phyloP scores from a whole-genome alignment of 805 yeast species.

The Teunomyces cretensis region DNA sequence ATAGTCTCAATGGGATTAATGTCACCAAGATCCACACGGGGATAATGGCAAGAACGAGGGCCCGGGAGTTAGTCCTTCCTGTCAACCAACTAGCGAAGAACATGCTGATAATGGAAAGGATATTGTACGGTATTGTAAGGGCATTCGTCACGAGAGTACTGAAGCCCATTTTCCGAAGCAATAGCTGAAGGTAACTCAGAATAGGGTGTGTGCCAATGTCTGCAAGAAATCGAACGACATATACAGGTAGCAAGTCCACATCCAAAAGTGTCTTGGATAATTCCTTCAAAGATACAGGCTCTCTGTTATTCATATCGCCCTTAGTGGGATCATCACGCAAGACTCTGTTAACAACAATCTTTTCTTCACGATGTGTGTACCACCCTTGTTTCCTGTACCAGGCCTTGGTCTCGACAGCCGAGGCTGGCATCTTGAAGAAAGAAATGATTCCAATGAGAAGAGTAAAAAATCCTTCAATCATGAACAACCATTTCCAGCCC shows the following conservation, averaged over 20 bases:
- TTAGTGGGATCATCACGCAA: constrained; percentile 61
- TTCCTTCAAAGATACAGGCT: constrained; percentile 44
- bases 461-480: constrained; percentile 63
- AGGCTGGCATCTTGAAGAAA: constrained; percentile 34
- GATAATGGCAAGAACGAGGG: constrained; percentile 19
- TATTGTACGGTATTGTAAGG: constrained; percentile 50
- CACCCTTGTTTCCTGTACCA: constrained; percentile 51
- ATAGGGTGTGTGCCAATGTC: constrained; percentile 11
- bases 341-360: constrained; percentile 56
- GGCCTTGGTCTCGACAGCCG: constrained; percentile 45
- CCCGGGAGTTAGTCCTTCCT: constrained; percentile 20
- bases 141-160: constrained; percentile 51
- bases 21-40: constrained; percentile 28
- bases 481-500: constrained; percentile 68
- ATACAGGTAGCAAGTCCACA: constrained; percentile 12
- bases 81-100: constrained; percentile 19
- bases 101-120: constrained; percentile 23
- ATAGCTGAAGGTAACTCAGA: constrained; percentile 10
- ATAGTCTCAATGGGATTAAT: constrained; percentile 36
- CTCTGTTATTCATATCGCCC: constrained; percentile 65
- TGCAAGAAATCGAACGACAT: constrained; percentile 19
- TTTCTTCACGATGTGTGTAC: constrained; percentile 51
- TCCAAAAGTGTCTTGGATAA: constrained; percentile 44
- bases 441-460: constrained; percentile 48
- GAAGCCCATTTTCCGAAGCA: constrained; percentile 42